Conservation (phyloP, 306 rosid genomes). For the Pyrus communis region DNA sequence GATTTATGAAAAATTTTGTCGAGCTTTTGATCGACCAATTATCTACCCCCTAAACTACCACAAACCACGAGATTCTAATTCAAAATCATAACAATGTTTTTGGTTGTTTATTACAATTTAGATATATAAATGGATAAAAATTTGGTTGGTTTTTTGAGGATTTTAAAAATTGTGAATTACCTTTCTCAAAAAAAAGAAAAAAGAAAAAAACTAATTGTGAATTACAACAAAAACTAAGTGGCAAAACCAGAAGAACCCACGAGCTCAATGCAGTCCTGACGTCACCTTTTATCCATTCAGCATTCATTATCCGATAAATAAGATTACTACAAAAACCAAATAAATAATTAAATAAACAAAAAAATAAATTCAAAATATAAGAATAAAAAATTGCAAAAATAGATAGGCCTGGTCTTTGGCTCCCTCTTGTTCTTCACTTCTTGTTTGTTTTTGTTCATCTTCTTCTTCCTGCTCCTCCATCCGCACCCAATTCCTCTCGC, state of each 20-base stretch:
- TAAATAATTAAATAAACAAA: too few relatives aligned
- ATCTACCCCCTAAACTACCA: too few relatives aligned
- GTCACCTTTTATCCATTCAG: conserved; percentile 53
- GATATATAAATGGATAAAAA: background rate
- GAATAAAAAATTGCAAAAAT: background rate
- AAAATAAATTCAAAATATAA: background rate
- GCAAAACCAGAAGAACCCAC: background rate
- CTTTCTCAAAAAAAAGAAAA: too few relatives aligned
- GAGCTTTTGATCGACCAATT: too few relatives aligned
- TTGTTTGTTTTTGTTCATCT: conserved; percentile 3
- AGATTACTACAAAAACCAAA: background rate
- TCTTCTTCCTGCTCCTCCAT: conserved; percentile 32
- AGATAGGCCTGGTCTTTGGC: conserved; percentile 18
- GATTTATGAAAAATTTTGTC: background rate
- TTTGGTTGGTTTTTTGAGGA: background rate
- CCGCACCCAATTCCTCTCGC: conserved; percentile 52
- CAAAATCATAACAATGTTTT: background rate
- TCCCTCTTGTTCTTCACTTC: conserved; percentile 5
- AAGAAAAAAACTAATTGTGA: background rate
- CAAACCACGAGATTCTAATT: background rate
- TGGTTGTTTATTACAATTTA: background rate
- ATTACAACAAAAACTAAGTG: background rate
- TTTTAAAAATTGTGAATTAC: too few relatives aligned
- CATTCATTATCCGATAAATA: conserved; percentile 24
- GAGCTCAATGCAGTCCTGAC: conserved; percentile 9